phyloP scores from a whole-genome alignment of 2,329 filamentous ascomycete species.

The Penicillium griseofulvum region DNA sequence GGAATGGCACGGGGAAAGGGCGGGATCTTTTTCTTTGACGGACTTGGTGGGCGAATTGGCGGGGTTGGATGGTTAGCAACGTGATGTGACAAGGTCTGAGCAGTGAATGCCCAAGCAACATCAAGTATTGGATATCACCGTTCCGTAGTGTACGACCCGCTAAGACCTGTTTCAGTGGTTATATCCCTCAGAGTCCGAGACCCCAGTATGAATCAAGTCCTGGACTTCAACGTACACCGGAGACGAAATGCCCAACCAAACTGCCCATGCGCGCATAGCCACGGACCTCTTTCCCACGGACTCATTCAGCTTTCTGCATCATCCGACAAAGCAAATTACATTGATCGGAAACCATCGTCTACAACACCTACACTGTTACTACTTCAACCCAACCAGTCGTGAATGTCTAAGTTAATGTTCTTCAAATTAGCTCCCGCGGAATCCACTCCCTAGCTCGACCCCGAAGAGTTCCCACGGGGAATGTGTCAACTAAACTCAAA shows the following conservation, averaged over 20 bases:
- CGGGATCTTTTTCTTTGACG: background rate
- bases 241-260: background rate
- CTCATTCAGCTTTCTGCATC: background rate
- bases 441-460: background rate
- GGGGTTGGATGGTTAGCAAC: background rate
- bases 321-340: background rate
- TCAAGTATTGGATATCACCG: background rate
- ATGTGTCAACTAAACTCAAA: background rate
- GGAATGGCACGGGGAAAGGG: background rate
- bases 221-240: slow-evolving; percentile 4
- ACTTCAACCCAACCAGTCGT: background rate
- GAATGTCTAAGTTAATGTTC: too few relatives aligned
- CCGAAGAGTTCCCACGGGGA: background rate
- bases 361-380: background rate
- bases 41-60: background rate
- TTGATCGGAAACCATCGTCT: background rate
- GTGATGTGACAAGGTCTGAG: background rate
- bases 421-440: background rate
- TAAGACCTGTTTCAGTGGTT: background rate
- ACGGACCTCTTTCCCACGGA: slow-evolving; percentile 2
- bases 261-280: background rate
- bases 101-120: background rate
- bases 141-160: background rate
- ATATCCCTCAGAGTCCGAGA: background rate
- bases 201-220: background rate